Evolutionary conservation across 352 stramenopile genomes (phyloP), one percentile per base, ranked within the genome.

Genomic region (Pythium periplocum): DNA sequence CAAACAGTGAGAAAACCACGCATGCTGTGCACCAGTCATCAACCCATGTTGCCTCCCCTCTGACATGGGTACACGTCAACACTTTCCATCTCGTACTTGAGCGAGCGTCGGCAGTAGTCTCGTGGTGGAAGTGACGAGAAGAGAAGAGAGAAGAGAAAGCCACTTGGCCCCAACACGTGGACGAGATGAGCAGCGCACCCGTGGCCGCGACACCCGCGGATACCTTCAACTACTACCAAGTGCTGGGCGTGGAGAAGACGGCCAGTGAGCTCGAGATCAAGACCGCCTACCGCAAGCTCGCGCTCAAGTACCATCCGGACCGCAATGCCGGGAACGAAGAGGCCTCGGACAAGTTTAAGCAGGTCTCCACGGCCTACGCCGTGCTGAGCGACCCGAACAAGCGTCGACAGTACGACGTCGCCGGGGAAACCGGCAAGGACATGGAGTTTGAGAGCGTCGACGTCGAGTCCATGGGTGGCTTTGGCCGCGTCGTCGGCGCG

Each of bases 261-360:
- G 73, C 87, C 37, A 94, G 83, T 37, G 84, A 95, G 64, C 75
- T 93, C 51, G 87, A 96, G 63, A 96, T 96, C 68, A 95, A 95
- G 66, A 76, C 68, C 17, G 78, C 85, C 32, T 96, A 96, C 75
- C 78, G 82, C 50, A 95, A 95, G 68, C 68, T 95, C 42, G 85
- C 84, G 55, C 81, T 95, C 62, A 94, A 96, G 68, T 91, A 89
- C 60, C 87, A 96, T 56, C 87, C 87, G 17, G 87, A 96, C 61
- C 83, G 85, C 57, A 94, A 96, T 48, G 78, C 77, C 30, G 85
- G 86, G 57, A 87, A 77, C 26, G 66, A 69, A 41, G 84, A 91
- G 26, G 84, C 84, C 6, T 77, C 73, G 31, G 81, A 95, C 48
- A 79, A 89, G 60, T 95, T 95, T 63, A 95, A 95, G 61, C 68